Evolutionary conservation across 108 stramenopile genomes (phyloP), one percentile per base, ranked within the genome.

Genomic region (Phaeodactylum tricornutum): DNA sequence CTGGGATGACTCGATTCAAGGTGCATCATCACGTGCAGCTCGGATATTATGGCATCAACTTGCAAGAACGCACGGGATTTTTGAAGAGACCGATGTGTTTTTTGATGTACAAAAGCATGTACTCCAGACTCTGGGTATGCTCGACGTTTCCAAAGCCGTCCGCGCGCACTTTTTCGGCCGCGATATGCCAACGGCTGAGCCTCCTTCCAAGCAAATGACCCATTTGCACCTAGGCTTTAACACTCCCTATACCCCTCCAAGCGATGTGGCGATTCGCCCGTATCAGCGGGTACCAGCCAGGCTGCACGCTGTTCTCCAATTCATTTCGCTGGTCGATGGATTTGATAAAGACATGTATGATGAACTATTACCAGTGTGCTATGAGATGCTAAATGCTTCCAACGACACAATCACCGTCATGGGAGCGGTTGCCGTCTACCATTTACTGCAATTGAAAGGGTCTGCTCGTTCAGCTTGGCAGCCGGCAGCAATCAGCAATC

Each of bases 101-200:
- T n/a, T n/a, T 34, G 33, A 12, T 34, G 33, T 12, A 8, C 8
- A 34, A 34, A 12, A 12, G 33, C 9, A 34, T 11, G 33, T 34
- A 11, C 14, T 16, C 41, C 41, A 42, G 8, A 16, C 3, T 4
- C 15, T 54, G 6, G 51, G 46, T 28, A 19, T 39, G 17, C 17
- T n/a, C 23, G 12, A 32, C 29, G 24, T 66, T 6, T 28, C 51
- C 7, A 25, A 37, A 26, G 42, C 44, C 2, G 30, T 47, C 2
- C 57, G 65, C 1, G 26, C 57, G 3, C 50, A 52, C 22, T 66
- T 66, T 23, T 66, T 66, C 42, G 55, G 30, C 15, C 20, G 50
- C 2, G 49, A 55, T 33, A 52, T 41, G 50, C 4, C 23, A 11
- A 34, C 12, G 8, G 33, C 33, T 34, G 33, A 8, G 9, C 33